Base-by-base conservation (phyloP, 345 rosid genomes). In the Geranium brycei region DNA sequence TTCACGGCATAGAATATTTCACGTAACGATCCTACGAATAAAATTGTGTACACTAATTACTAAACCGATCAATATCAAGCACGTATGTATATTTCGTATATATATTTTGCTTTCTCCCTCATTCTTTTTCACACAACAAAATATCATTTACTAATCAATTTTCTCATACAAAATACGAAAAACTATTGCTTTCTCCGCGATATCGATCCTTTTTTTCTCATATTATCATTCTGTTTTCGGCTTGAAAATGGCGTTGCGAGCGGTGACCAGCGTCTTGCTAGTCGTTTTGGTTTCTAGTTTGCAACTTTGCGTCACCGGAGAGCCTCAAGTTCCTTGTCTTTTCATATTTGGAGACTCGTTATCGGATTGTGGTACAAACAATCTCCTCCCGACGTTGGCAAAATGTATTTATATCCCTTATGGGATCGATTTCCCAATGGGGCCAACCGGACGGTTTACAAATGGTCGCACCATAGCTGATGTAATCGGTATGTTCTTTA, bases 281-380 rank as follows among this genome's bases (percentile, higher is more conserved):
- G 53, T 47, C 13, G 53, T 13, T 1, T 35, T 4, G 13, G 14
- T 47, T 11, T 47, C 53, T 47, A 8, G 53, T 47, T 3, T 47
- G 14, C 53, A 47, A 2, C 53, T 10, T 6, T 13, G 14, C 14
- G 53, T 47, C 3, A 47, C 53, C 53, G 65, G 66, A 56, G 56
- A 57, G 4, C 78, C 72, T 1, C 66, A 69, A 58, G 81, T 66
- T 13, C 80, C 83, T 13, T 74, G 79, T 60, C 74, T 55, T 73
- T 80, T 77, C 71, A 66, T 80, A 60, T 77, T 80, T 5, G 83
- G 83, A 11, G 81, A 80, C 57, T 80, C 83, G 4, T 62, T 77
- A 57, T 76, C 76, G 0, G 83, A 79, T 17, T 51, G 64, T n/a
- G 81, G 81, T 62, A 80, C 71, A 35, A 77, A 80, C 73, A 80